Evolutionary conservation across 2,329 filamentous ascomycete species (phyloP).

Genomic region (Zymoseptoria pseudotritici): DNA sequence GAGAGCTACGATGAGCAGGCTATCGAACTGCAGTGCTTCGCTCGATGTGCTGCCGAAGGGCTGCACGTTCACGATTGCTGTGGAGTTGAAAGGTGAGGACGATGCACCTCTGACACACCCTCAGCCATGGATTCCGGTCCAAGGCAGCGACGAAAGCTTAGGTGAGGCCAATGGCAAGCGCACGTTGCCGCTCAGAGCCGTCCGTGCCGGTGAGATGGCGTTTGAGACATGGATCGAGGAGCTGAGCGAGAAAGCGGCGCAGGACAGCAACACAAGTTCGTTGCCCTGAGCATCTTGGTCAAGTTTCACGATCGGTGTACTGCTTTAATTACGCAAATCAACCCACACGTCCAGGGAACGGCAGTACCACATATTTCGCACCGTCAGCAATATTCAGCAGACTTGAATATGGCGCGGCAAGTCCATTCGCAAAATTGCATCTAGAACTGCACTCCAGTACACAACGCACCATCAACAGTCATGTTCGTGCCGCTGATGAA

Average conservation of each 20-base stretch:
- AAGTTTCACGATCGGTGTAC: too few relatives aligned
- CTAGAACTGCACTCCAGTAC: conserved; percentile 24
- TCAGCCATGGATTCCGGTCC: conserved; percentile 55
- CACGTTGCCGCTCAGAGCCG: conserved; percentile 54
- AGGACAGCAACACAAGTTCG: background rate
- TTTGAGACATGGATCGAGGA: conserved; percentile 67
- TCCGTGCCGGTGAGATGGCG: conserved; percentile 58
- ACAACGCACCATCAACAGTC: conserved; percentile 25
- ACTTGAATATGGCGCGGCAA: too few relatives aligned
- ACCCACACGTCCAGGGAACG: too few relatives aligned
- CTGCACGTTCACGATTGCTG: conserved; percentile 68
- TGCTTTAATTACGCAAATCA: too few relatives aligned
- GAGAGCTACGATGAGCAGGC: conserved; percentile 56
- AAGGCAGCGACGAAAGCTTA: conserved; percentile 32
- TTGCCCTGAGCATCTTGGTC: background rate
- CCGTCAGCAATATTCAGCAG: too few relatives aligned
- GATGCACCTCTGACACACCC: conserved; percentile 43
- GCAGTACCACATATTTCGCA: too few relatives aligned
- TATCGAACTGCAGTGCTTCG: conserved; percentile 53
- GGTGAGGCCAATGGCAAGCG: conserved; percentile 13
- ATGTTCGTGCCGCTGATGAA: conserved; percentile 27
- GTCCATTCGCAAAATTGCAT: too few relatives aligned
- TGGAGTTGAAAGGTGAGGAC: conserved; percentile 60
- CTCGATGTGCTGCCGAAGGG: conserved; percentile 52
- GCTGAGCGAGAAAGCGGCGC: conserved; percentile 6